These are phyloP conservation scores for Termitomyces sp. DNA, from an alignment of 768 basidiomycete species.

Conservation along the genomic window DNA sequence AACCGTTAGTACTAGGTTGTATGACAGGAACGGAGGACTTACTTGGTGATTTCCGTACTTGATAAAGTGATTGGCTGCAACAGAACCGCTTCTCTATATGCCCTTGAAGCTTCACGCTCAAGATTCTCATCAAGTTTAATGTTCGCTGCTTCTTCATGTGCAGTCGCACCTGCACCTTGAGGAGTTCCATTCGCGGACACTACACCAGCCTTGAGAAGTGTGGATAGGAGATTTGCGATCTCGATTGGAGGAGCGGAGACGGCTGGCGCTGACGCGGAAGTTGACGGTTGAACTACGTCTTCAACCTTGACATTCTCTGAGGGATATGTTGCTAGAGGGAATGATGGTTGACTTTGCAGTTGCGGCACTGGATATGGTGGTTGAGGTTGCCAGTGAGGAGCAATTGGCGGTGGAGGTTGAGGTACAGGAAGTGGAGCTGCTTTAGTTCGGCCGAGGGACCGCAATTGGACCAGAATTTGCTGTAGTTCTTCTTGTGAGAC, in stretches of 20 bases:
- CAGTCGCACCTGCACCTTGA: constrained; percentile 41
- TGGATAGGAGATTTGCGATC: constrained; percentile 59
- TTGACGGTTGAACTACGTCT: constrained; percentile 15
- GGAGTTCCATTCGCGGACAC: constrained; percentile 56
- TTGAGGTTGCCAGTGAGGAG: constrained; percentile 19
- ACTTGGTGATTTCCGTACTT: constrained; percentile 73
- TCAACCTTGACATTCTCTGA: constrained; percentile 20
- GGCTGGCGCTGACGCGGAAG: constrained; percentile 23
- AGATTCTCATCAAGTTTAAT: constrained; percentile 27
- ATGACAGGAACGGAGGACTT: constrained; percentile 18
- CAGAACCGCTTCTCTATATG: constrained; percentile 61
- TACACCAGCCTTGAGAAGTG: constrained; percentile 77
- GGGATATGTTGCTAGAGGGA: constrained; percentile 9
- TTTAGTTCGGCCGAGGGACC: constrained; percentile 51
- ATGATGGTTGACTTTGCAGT: constrained; percentile 15
- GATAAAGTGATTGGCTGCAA: constrained; percentile 58
- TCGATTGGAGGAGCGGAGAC: constrained; percentile 31
- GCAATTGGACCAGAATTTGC: constrained; percentile 72
- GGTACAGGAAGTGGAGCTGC: constrained; percentile 27
- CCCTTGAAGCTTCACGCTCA: constrained; percentile 44
- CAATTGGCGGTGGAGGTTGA: constrained; percentile 14
- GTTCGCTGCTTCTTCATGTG: constrained; percentile 33
- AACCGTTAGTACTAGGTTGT: neutral
- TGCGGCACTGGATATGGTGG: constrained; percentile 13
- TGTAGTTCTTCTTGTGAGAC: constrained; percentile 78